These are phyloP conservation scores for Fusarium palustre DNA, from an alignment of 2,329 filamentous ascomycete genomes.

Conservation along the genomic window DNA sequence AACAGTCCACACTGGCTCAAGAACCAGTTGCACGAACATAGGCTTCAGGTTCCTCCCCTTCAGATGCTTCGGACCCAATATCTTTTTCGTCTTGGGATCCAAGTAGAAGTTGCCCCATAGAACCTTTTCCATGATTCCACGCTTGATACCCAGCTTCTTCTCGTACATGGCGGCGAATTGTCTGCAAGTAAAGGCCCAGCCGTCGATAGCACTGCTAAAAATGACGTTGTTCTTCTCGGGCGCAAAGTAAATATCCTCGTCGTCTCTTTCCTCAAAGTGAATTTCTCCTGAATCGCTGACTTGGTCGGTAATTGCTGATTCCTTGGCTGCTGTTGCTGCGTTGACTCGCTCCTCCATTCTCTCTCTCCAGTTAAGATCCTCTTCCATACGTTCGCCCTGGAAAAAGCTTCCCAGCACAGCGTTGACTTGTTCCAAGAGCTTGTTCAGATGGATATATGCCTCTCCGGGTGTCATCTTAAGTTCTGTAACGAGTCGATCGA, in stretches of 20 bases:
- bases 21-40: slow-evolving; percentile 95
- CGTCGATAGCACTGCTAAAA: slow-evolving; percentile 96
- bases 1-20: slow-evolving; percentile 96
- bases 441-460: slow-evolving; percentile 88
- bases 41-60: slow-evolving; percentile 93
- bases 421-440: slow-evolving; percentile 94
- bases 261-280: slow-evolving; percentile 89
- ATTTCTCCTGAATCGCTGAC: slow-evolving; percentile 68
- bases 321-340: slow-evolving; percentile 74
- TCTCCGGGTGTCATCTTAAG: slow-evolving; percentile 92
- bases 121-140: slow-evolving; percentile 87
- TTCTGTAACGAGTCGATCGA: slow-evolving; percentile 94
- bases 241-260: slow-evolving; percentile 97
- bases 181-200: slow-evolving; percentile 97
- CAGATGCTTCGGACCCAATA: slow-evolving; percentile 89
- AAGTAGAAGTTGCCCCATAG: slow-evolving; percentile 98
- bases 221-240: slow-evolving; percentile 99
- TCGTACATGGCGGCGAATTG: slow-evolving; percentile 96
- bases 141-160: slow-evolving; percentile 96
- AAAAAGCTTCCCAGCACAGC: slow-evolving; percentile 98
- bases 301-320: slow-evolving; percentile 59
- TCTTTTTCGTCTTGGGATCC: slow-evolving; percentile 95
- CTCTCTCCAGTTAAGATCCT: slow-evolving; percentile 96
- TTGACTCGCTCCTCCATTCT: slow-evolving; percentile 87
- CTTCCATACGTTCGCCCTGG: slow-evolving; percentile 97